Evolutionary conservation across 352 stramenopile species (phyloP).

Genomic region (Phytopythium vexans): DNA sequence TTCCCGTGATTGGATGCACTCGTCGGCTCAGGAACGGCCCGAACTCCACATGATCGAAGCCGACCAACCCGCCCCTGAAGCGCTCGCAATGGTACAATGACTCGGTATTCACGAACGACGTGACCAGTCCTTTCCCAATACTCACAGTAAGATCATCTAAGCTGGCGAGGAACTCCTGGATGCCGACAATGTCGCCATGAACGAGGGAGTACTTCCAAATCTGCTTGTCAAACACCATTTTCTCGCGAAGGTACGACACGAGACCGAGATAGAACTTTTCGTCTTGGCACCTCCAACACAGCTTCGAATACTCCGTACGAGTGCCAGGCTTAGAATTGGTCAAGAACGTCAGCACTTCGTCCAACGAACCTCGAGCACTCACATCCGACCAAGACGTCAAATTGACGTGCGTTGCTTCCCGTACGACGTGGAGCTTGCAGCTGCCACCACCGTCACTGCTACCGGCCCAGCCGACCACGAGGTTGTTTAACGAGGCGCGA

Average conservation of each 20-base stretch:
- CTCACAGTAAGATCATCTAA: slow-evolving; percentile 11
- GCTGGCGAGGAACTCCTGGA: slow-evolving; percentile 26
- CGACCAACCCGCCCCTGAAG: slow-evolving; percentile 14
- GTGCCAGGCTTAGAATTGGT: slow-evolving; percentile 20
- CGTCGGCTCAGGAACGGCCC: slow-evolving; percentile 39
- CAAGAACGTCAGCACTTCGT: slow-evolving; percentile 37
- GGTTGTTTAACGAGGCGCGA: slow-evolving; percentile 29
- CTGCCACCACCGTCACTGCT: slow-evolving; percentile 9
- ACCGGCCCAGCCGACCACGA: slow-evolving; percentile 37
- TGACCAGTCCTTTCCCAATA: slow-evolving; percentile 29
- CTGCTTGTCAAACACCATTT: slow-evolving; percentile 28
- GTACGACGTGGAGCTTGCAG: slow-evolving; percentile 23
- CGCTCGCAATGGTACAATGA: slow-evolving; percentile 27
- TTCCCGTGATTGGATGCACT: slow-evolving; percentile 29
- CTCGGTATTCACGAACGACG: slow-evolving; percentile 16
- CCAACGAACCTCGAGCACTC: slow-evolving; percentile 30
- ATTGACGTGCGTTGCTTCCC: slow-evolving; percentile 33
- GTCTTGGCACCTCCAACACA: slow-evolving; percentile 47
- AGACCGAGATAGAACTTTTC: slow-evolving; percentile 31
- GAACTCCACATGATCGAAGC: slow-evolving; percentile 48
- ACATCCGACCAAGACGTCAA: slow-evolving; percentile 61
- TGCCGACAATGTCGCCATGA: slow-evolving; percentile 34
- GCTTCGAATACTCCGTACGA: slow-evolving; percentile 21
- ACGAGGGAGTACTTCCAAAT: slow-evolving; percentile 56
- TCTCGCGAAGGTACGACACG: slow-evolving; percentile 27